Evolutionary conservation across 345 rosid genomes (phyloP).

Genomic region (Diplotaxis tenuifolia): DNA sequence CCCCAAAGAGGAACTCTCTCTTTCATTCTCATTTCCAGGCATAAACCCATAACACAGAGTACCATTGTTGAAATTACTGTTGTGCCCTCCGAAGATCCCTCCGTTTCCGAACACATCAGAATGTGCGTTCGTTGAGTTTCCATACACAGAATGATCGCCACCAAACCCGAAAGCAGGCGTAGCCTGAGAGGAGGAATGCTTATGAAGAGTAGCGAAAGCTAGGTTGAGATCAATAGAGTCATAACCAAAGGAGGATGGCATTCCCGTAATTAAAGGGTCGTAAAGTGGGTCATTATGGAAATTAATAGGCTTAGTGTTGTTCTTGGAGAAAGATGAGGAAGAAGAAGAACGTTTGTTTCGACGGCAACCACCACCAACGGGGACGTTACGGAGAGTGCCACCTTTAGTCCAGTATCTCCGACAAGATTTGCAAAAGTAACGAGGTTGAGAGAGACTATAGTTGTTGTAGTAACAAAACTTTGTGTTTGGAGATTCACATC

Average conservation of each 20-base stretch:
- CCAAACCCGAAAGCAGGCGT: slow-evolving; percentile 41
- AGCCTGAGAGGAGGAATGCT: slow-evolving; percentile 46
- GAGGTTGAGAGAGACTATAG: slow-evolving; percentile 80
- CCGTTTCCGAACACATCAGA: slow-evolving; percentile 40
- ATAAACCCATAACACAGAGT: slow-evolving; percentile 39
- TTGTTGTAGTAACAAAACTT: slow-evolving; percentile 88
- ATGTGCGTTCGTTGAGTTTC: slow-evolving; percentile 28
- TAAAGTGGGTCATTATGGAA: slow-evolving; percentile 31
- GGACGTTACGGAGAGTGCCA: slow-evolving; percentile 55
- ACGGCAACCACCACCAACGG: slow-evolving; percentile 47
- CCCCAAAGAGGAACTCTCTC: slow-evolving; percentile 30
- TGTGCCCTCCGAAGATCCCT: slow-evolving; percentile 45
- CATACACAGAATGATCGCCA: slow-evolving; percentile 49
- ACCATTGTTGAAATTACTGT: slow-evolving; percentile 36
- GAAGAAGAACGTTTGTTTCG: slow-evolving; percentile 63
- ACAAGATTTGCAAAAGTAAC: slow-evolving; percentile 83
- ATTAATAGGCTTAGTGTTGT: slow-evolving; percentile 40
- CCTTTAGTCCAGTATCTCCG: slow-evolving; percentile 87
- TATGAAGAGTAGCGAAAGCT: slow-evolving; percentile 65
- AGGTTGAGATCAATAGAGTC: slow-evolving; percentile 66
- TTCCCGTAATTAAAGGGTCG: slow-evolving; percentile 38
- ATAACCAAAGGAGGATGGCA: slow-evolving; percentile 44
- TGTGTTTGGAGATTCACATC: slow-evolving; percentile 78
- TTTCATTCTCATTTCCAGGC: slow-evolving; percentile 32
- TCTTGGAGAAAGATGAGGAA: slow-evolving; percentile 37